phyloP scores from a whole-genome alignment of 1,284 basidiomycete genomes.

The Trametes polyzona region DNA sequence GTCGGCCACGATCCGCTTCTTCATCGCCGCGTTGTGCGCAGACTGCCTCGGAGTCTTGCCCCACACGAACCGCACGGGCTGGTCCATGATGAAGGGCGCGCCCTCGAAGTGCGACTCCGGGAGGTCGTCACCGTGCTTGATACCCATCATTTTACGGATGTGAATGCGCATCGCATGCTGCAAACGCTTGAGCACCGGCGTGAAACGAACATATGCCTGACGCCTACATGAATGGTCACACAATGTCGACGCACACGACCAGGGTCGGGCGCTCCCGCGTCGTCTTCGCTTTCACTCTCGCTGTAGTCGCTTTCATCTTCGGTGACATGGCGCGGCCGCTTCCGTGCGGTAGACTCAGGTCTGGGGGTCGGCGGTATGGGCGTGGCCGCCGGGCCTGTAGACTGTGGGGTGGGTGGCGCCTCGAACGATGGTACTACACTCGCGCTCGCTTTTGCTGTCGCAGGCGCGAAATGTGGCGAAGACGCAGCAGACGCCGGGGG shows the following conservation, averaged over 20 bases:
- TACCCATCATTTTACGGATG: constrained; percentile 57
- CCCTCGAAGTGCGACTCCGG: constrained; percentile 66
- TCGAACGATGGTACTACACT: neutral
- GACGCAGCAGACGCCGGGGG: neutral
- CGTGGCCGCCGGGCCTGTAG: constrained; percentile 3
- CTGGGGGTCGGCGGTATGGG: constrained; percentile 6
- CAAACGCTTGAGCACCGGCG: constrained; percentile 7
- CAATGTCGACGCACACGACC: constrained; percentile 48
- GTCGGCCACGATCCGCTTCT: constrained; percentile 60
- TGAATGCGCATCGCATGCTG: constrained; percentile 74
- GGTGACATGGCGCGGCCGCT: constrained; percentile 38
- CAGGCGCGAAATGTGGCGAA: constrained; percentile 1
- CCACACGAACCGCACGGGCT: constrained; percentile 76
- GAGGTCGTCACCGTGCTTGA: constrained; percentile 57
- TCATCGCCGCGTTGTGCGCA: constrained; percentile 72
- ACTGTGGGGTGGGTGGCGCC: constrained; percentile 18
- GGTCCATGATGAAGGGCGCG: constrained; percentile 41
- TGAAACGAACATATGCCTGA: neutral
- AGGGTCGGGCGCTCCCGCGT: constrained; percentile 37
- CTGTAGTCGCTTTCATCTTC: constrained; percentile 26
- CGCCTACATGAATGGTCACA: constrained; percentile 64
- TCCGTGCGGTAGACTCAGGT: constrained; percentile 26
- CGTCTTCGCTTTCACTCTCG: constrained; percentile 35
- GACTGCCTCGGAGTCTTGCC: constrained; percentile 74
- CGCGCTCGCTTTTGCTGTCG: neutral